Base-by-base conservation (phyloP, 2,329 filamentous ascomycete species). In the Sclerotinia minor region DNA sequence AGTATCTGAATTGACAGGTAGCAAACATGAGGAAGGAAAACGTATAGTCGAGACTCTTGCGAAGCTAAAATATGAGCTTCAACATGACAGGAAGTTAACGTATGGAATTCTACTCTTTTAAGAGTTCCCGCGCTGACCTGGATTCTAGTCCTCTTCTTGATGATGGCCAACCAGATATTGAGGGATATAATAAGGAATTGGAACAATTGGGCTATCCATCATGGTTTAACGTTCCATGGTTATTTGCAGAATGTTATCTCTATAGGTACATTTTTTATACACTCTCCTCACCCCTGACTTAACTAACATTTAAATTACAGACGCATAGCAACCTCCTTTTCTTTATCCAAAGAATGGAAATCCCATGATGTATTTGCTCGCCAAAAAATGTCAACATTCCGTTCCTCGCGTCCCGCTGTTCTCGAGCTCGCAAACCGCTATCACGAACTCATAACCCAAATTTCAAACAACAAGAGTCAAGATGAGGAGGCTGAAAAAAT, bases 171-270 rank as follows among this genome's bases (percentile, higher is more conserved):
- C 67, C 71, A 49, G 77, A 97, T 74, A 86, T 97, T 41, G 84
- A 84, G 19, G 83, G 85, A 52, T 99, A 97, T 81, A 99, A 99
- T 80, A 83, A 88, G 72, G 94, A 98, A 79, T 81, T 99, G 7
- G 85, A 90, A 72, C 83, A 89, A 72, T 84, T 92, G 26, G 91
- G 89, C 54, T 86, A 84, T 58, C 87, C 91, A 0, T 88, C 85
- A 58, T 99, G 95, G 95, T 90, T 94, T 76, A 85, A 90, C 71
- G 87, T 90, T 6, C 86, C 93, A 7, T 99, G 95, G 95, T 84
- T 99, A 1, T 99, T 87, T 79, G 83, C 90, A 35, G 95, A 99
- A 81, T 98, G 95, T 82, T 98, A 98, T 79, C 85, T 99, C 68
- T 98, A 94, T 81, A 84, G 91, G 88, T 75, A 68, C 44, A 9